phyloP scores from a whole-genome alignment of 176 grass and related monocot genomes.

The Saccharum spontaneum region DNA sequence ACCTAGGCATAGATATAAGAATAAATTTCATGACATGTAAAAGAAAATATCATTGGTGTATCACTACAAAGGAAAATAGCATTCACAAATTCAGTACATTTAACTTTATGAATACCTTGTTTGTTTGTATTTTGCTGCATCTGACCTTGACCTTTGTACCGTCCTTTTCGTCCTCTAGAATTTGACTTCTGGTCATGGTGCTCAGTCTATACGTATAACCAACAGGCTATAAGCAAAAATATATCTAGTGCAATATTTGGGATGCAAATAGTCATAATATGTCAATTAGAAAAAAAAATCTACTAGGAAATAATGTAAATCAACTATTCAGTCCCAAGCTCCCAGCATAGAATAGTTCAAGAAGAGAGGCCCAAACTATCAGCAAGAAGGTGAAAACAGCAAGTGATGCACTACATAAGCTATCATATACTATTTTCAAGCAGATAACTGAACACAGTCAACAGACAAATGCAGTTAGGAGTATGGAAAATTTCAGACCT shows the following conservation, averaged over 20 bases:
- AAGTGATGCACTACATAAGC: not conserved
- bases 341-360: slow-evolving; percentile 1
- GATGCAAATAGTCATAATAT: not conserved
- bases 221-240: slow-evolving; percentile 15
- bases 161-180: slow-evolving; percentile 48
- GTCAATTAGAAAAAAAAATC: not conserved
- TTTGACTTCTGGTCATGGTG: slow-evolving; percentile 33
- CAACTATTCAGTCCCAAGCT: not conserved
- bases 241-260: not conserved
- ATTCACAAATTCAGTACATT: not conserved
- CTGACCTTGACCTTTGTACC: slow-evolving; percentile 39
- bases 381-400: too few relatives aligned
- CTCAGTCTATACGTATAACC: slow-evolving; percentile 42
- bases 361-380: not conserved
- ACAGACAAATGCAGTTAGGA: not conserved
- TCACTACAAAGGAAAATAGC: not conserved
- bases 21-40: not conserved
- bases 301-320: not conserved
- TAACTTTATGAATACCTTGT: slow-evolving; percentile 46
- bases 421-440: not conserved
- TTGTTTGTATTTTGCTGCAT: slow-evolving; percentile 48
- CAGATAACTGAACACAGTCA: slow-evolving; percentile 1
- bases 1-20: not conserved
- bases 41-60: not conserved
- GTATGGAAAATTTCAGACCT: slow-evolving; percentile 26